Evolutionary conservation across 345 rosid genomes (phyloP), one percentile per base, ranked within the genome.

Genomic region (Gossypium rotundifolium): DNA sequence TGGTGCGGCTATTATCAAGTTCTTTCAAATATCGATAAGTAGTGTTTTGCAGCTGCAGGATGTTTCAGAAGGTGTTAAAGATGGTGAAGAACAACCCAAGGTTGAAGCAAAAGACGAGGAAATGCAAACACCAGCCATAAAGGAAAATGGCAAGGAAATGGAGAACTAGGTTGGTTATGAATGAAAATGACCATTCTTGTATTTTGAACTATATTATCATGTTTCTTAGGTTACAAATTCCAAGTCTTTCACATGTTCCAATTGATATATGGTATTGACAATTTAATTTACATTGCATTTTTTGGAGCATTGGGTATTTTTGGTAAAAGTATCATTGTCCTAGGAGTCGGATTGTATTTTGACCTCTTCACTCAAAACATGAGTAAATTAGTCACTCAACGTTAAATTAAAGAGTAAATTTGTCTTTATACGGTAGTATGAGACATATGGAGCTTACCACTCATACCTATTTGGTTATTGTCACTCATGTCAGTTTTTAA

Each of bases 171-270:
- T 65, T 48, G 49, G 27, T 46, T 65, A 83, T 76, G 69, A 83
- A 10, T 86, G 85, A 60, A 33, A 79, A 84, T 81, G 74, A 17
- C 27, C 53, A 57, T 42, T 54, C 16, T 54, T 54, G 59, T 54
- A 2, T 57, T 38, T 38, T 71, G 51, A 53, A 70, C 48, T 29
- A 33, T 48, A 38, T 16, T 25, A 11, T 46, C 42, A 66, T 64
- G 71, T 65, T 53, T 67, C 53, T 13, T 38, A 9, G 67, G 16
- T 58, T 33, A 44, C n/a, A 59, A 33, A 25, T 53, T 67, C 71
- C 57, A 8, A 63, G 27, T 61, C 40, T 75, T 29, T 48, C 18
- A 16, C n/a, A 2, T 4, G 25, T 17, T 58, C 17, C 23, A 54
- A 3, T 40, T 58, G 1, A 5, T 33, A 60, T 16, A 46, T 9